Evolutionary conservation across 805 yeast species (phyloP), one percentile per base, ranked within the genome.

Genomic region (Saccharomycopsis sp.): DNA sequence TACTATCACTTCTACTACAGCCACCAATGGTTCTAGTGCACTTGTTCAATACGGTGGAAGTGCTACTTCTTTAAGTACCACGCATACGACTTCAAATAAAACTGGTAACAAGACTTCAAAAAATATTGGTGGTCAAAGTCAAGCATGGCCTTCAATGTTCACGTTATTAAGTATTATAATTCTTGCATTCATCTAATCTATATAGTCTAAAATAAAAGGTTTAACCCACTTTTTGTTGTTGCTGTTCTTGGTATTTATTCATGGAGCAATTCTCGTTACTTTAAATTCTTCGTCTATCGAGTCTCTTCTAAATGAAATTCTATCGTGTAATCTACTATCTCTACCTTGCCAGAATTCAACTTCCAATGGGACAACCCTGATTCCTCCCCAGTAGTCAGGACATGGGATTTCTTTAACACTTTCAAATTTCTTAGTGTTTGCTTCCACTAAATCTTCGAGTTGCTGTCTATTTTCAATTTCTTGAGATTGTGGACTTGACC

Each of bases 321-420:
- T 75, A 62, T 93, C 98, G 62, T 93, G 98, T 41, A 90, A 68
- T 61, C 98, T 75, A 58, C 85, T 81, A 48, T 74, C 71, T 52
- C 98, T 78, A 14, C 98, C 98, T 66, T 93, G 98, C 97, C 97
- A 93, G 59, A 90, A 93, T 65, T 93, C 98, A 53, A 90, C 74
- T 59, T 87, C 95, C 38, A 85, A 65, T 4, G 98, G 98, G 34
- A 83, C 78, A 14, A 93, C 71, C 57, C 95, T 73, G 40, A 93
- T 60, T 0, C 98, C 98, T 44, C 97, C 98, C 98, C 98, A 93
- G 60, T 68, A 81, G 28, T 85, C 89, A 13, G 98, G 98, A 52
- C 95, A 83, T 23, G 95, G 94, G 36, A 93, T 77, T 31, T 79
- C 78, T 27, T 36, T 20, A 34, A 64, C 60, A 33, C 71, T 78